Percentiles rank a stretch among this genome's conserved stretches.
Evolutionary conservation across 805 yeast species (phyloP).

Genomic region (Saturnispora hagleri): DNA sequence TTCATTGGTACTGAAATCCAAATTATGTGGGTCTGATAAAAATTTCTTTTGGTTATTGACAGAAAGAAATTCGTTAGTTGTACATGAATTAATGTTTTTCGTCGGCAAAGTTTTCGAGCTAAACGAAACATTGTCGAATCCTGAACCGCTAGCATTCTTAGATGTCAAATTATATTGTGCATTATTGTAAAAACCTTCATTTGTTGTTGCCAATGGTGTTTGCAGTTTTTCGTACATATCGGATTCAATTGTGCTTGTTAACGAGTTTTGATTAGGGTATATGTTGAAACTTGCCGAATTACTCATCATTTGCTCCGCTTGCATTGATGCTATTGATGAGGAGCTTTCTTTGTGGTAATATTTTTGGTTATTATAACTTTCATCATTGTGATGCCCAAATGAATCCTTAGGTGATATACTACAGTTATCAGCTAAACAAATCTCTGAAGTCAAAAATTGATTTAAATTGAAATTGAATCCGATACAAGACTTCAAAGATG

Average conservation of each 20-base stretch:
- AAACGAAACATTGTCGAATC: not conserved
- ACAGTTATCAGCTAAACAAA: not conserved
- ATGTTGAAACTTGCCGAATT: not conserved
- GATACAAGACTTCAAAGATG: not conserved
- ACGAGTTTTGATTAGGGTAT: not conserved
- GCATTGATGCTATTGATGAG: not conserved
- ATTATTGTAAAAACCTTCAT: not conserved
- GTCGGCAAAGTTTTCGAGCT: not conserved
- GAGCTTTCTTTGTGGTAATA: not conserved
- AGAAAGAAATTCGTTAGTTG: not conserved
- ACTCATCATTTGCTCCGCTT: not conserved
- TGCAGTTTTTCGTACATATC: not conserved
- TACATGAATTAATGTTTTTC: not conserved
- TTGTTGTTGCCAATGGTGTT: not conserved
- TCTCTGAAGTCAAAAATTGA: not conserved
- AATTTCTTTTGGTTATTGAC: not conserved
- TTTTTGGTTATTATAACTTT: not conserved
- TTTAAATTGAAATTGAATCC: conserved; percentile 3
- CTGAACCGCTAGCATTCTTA: not conserved
- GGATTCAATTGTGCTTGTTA: not conserved
- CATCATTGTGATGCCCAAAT: not conserved
- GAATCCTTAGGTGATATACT: not conserved
- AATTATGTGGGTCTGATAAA: not conserved
- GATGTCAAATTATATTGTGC: not conserved
- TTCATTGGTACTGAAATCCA: not conserved